These are phyloP conservation scores for Collariella sp. DNA, from an alignment of 495 filamentous ascomycete genomes.

Conservation along the genomic window DNA sequence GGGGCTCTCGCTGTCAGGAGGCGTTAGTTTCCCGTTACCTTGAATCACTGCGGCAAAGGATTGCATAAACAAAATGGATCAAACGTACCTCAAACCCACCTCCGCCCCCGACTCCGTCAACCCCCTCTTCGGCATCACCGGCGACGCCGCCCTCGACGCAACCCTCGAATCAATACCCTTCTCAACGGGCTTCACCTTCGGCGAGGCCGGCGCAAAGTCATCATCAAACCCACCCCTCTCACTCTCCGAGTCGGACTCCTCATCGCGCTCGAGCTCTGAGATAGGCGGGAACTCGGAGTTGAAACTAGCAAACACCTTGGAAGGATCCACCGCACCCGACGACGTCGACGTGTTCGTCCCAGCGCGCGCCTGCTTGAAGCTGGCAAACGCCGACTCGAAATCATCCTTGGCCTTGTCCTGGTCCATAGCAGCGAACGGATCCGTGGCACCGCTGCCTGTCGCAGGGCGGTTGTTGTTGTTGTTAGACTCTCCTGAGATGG, in stretches of 20 bases:
- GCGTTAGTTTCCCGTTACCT: conserved; percentile 10
- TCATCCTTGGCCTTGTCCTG: conserved; percentile 60
- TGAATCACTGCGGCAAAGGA: no score
- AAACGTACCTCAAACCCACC: conserved; percentile 21
- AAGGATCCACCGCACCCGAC: conserved; percentile 21
- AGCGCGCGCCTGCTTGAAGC: conserved; percentile 39
- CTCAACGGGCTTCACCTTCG: conserved; percentile 36
- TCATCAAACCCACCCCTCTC: conserved; percentile 80
- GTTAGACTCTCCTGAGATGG: conserved; percentile 13
- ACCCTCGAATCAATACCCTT: conserved; percentile 23
- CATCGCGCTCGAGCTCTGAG: conserved; percentile 71
- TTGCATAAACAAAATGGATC: no score
- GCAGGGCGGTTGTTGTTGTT: conserved; percentile 14
- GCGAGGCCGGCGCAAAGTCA: conserved; percentile 71
- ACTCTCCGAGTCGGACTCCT: conserved; percentile 64
- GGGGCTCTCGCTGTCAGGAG: conserved; percentile 22
- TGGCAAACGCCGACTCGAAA: conserved; percentile 66
- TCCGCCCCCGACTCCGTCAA: conserved; percentile 4
- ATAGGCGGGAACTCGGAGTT: conserved; percentile 87
- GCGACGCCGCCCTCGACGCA: conserved; percentile 19
- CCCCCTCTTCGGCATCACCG: conserved; percentile 16
- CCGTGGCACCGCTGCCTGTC: conserved; percentile 15
- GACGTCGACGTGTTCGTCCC: no score
- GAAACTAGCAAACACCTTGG: conserved; percentile 41
- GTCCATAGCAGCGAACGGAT: conserved; percentile 52